Conservation (phyloP, 352 stramenopile genomes). For the Phytophthora sp. region DNA sequence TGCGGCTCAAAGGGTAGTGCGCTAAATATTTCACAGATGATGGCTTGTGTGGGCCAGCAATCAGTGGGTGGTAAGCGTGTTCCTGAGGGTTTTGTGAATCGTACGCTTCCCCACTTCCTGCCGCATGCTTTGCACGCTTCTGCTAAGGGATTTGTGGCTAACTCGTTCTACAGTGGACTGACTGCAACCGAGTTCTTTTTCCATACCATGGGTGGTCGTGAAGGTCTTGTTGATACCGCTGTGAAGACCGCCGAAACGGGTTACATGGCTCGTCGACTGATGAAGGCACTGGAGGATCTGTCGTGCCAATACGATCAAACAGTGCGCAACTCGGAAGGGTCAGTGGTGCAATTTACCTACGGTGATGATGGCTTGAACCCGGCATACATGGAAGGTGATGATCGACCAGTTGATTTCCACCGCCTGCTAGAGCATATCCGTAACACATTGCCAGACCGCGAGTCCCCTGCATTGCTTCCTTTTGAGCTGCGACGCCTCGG, state of each 20-base stretch:
- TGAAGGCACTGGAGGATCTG: conserved; percentile 99
- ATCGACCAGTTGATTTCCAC: conserved; percentile 97
- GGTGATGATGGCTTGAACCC: conserved; percentile 99
- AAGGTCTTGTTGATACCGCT: conserved; percentile 99
- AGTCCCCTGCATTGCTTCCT: conserved; percentile 72
- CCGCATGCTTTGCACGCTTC: conserved; percentile 93
- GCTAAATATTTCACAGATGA: conserved; percentile 99
- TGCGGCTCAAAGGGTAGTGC: conserved; percentile 99
- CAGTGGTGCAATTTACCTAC: conserved; percentile 99
- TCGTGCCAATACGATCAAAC: conserved; percentile 95
- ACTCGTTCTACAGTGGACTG: conserved; percentile 99
- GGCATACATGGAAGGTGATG: conserved; percentile 95
- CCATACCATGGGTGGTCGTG: conserved; percentile 99
- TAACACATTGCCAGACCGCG: conserved; percentile 73
- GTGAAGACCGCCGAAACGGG: conserved; percentile 99
- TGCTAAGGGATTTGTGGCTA: conserved; percentile 99
- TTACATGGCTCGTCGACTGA: conserved; percentile 99
- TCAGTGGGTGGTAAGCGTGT: conserved; percentile 98
- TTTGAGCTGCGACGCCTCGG: conserved; percentile 87
- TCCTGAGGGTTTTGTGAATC: conserved; percentile 98
- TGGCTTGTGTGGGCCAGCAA: conserved; percentile 99
- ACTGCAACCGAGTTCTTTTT: conserved; percentile 99
- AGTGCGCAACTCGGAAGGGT: conserved; percentile 87
- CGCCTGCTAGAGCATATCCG: conserved; percentile 92
- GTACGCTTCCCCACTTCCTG: conserved; percentile 97